Base-by-base conservation (phyloP, 1,284 basidiomycete species). In the Gomphus sp. region DNA sequence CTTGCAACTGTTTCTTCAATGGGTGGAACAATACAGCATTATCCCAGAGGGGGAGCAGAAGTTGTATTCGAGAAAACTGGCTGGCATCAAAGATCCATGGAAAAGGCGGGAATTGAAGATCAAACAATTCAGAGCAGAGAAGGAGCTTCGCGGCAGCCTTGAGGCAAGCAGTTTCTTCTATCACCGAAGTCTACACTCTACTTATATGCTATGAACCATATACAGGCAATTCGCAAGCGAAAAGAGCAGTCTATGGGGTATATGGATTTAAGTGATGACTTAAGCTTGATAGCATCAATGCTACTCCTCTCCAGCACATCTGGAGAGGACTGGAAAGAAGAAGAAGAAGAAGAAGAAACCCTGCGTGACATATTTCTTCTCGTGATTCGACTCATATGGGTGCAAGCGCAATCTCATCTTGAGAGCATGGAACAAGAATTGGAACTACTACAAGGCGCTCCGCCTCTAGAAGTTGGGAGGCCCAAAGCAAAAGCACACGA, bases 81-180 rank as follows among this genome's bases (percentile, higher is more conserved):
- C 78, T 0, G 67, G 74, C 6, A 72, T 86, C 22, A 70, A 71
- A 31, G 89, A 95, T 71, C 80, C 86, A 16, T 78, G 81, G 0
- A 80, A 79, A 67, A 78, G 87, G 58, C 74, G 94, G 63, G 92
- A 95, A 62, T 70, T 85, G 43, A 98, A 96, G 74, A 95, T 98
- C 63, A 82, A 81, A 62, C 93, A 94, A 68, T 96, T 84, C 70
- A 84, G 84, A 70, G 80, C 82, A 58, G 91, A 95, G 71, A 95
- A 91, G 70, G 86, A 91, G 56, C 72, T 95, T 34, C 79, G 81
- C 56, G 72, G 74, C 34, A 79, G 79, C 59, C 82, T 96, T 28
- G 79, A 91, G 70, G 91, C 89, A 61, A 55, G 74, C 65, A 43
- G 9, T 50, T 22, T 11, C 11, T 36, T 28, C 25, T 22, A 41